phyloP scores from a whole-genome alignment of 2,329 filamentous ascomycete genomes.

The Trichoderma sp. region DNA sequence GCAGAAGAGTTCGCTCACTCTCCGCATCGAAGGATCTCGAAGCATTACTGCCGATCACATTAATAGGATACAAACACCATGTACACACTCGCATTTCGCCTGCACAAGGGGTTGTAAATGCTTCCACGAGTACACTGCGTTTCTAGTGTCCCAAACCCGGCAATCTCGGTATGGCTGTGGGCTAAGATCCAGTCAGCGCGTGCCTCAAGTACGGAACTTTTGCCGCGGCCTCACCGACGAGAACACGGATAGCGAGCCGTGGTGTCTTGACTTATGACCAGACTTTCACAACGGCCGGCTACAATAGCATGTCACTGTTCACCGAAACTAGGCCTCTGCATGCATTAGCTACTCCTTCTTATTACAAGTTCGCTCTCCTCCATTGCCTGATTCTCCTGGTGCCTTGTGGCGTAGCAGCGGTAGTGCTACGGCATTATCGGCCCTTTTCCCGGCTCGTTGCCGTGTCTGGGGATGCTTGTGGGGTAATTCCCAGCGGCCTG shows the following conservation, averaged over 20 bases:
- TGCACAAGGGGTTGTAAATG: background rate
- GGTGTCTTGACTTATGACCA: background rate
- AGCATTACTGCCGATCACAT: background rate
- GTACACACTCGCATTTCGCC: background rate
- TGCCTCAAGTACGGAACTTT: background rate
- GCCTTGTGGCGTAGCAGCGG: background rate
- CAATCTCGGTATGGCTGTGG: constrained; percentile 3
- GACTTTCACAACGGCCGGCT: background rate
- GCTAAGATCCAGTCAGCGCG: background rate
- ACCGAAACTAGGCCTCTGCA: background rate
- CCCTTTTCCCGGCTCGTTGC: constrained; percentile 15
- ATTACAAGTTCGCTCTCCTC: background rate
- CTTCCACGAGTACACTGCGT: background rate
- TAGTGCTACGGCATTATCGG: constrained; percentile 12
- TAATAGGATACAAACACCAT: background rate
- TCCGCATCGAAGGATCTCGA: background rate
- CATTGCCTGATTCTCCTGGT: background rate
- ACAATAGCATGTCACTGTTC: background rate
- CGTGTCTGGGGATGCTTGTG: constrained; percentile 11
- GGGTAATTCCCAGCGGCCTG: constrained; percentile 9
- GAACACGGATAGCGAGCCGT: background rate
- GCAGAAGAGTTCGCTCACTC: background rate
- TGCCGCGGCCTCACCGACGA: constrained; percentile 5
- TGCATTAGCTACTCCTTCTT: constrained; percentile 1
- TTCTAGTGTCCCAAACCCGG: background rate